Evolutionary conservation across 2,329 filamentous ascomycete genomes (phyloP).

Genomic region (Calonectria pseudoturangicola): DNA sequence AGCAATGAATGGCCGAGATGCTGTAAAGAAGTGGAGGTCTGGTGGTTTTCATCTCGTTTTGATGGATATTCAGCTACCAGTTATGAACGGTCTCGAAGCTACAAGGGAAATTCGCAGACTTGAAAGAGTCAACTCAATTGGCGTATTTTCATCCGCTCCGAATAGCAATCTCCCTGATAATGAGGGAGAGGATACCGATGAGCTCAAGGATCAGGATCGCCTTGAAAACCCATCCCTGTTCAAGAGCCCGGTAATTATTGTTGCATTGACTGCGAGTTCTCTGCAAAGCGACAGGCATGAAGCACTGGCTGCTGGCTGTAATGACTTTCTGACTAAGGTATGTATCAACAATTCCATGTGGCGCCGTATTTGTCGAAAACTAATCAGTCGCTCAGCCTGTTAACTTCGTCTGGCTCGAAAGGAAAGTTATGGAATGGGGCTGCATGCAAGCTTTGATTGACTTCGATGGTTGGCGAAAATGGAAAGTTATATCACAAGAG

Average conservation of each 20-base stretch:
- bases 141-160: slow-evolving; percentile 86
- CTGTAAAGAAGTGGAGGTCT: slow-evolving; percentile 92
- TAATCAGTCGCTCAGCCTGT: slow-evolving; percentile 79
- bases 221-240: slow-evolving; percentile 83
- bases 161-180: slow-evolving; percentile 72
- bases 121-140: slow-evolving; percentile 93
- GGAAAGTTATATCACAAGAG: slow-evolving; percentile 86
- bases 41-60: slow-evolving; percentile 97
- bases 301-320: slow-evolving; percentile 94
- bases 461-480: slow-evolving; percentile 97
- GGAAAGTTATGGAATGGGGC: slow-evolving; percentile 99
- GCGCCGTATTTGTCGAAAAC: slow-evolving; percentile 10
- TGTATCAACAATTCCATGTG: slow-evolving; percentile 47
- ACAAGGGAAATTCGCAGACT: slow-evolving; percentile 95
- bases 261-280: slow-evolving; percentile 94
- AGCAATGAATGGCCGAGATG: slow-evolving; percentile 96
- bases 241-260: slow-evolving; percentile 98
- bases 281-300: slow-evolving; percentile 97
- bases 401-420: slow-evolving; percentile 96
- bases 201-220: slow-evolving; percentile 79
- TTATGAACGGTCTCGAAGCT: slow-evolving; percentile 96
- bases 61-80: slow-evolving; percentile 98
- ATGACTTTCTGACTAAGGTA: slow-evolving; percentile 98
- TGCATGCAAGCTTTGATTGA: slow-evolving; percentile 99
- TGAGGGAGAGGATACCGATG: slow-evolving; percentile 65